Evolutionary conservation across 1,284 basidiomycete species (phyloP).

Genomic region (Schizopora paradoxa): DNA sequence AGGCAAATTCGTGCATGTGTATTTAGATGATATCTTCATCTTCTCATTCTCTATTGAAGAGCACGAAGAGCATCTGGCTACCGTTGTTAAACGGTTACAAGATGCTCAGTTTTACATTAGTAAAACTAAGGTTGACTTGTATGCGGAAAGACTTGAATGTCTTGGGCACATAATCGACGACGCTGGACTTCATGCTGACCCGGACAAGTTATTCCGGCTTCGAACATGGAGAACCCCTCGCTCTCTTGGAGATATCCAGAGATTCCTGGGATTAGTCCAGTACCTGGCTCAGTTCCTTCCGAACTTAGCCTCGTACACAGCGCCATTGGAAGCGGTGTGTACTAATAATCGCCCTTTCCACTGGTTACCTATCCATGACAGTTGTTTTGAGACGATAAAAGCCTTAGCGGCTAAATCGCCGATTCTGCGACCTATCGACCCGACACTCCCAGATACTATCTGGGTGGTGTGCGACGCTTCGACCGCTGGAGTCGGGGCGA

Average conservation of each 20-base stretch:
- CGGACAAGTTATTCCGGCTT: slow-evolving; percentile 24
- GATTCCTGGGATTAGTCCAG: slow-evolving; percentile 22
- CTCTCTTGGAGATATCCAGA: slow-evolving; percentile 17
- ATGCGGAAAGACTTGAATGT: slow-evolving; percentile 22
- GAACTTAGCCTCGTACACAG: slow-evolving; percentile 3
- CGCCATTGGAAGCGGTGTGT: slow-evolving; percentile 18
- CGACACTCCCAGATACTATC: slow-evolving; percentile 5
- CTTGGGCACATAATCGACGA: slow-evolving; percentile 29
- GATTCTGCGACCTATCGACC: slow-evolving; percentile 33
- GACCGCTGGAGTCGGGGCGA: too few species aligned
- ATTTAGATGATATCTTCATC: slow-evolving; percentile 34
- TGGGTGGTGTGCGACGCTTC: too few species aligned
- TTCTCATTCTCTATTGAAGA: slow-evolving; percentile 27
- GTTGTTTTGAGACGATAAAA: slow-evolving; percentile 34
- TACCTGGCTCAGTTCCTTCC: slow-evolving; percentile 23
- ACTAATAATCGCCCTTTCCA: slow-evolving; percentile 15
- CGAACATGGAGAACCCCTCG: slow-evolving; percentile 13
- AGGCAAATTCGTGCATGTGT: slow-evolving; percentile 27
- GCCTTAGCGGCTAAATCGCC: neutral
- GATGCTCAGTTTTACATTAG: slow-evolving; percentile 23
- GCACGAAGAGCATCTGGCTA: slow-evolving; percentile 26
- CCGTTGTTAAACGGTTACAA: slow-evolving; percentile 23
- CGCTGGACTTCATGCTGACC: slow-evolving; percentile 25
- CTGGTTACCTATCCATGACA: slow-evolving; percentile 29
- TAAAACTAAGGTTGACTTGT: slow-evolving; percentile 23